phyloP scores from a whole-genome alignment of 2,329 filamentous ascomycete genomes.

The Ophiostoma piceae region DNA sequence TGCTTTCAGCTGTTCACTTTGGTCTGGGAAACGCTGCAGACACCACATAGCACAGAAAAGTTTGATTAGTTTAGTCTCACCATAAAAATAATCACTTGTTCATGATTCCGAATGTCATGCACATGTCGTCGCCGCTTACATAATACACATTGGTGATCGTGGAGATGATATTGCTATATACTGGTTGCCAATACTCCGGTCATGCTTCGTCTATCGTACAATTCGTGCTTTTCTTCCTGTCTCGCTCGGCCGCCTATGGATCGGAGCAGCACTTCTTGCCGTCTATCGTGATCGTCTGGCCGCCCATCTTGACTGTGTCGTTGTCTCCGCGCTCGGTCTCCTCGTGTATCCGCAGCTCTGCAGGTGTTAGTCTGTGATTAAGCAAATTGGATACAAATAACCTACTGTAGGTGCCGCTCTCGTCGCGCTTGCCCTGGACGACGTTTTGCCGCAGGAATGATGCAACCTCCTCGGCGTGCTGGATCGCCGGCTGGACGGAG shows the following conservation, averaged over 20 bases:
- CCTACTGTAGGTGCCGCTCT: constrained; percentile 55
- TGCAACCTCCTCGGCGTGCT: constrained; percentile 78
- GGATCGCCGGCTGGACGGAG: constrained; percentile 59
- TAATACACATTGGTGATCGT: background rate
- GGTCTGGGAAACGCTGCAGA: background rate
- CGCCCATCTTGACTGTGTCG: constrained; percentile 70
- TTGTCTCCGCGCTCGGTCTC: constrained; percentile 91
- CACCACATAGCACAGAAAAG: background rate
- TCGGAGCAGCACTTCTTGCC: constrained; percentile 34
- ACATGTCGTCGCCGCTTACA: background rate
- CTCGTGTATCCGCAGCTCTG: constrained; percentile 83
- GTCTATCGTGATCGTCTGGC: constrained; percentile 32
- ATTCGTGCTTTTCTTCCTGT: background rate
- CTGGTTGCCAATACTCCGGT: background rate
- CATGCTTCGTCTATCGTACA: constrained; percentile 16
- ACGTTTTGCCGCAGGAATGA: constrained; percentile 75
- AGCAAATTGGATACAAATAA: constrained; percentile 23
- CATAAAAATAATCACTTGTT: background rate
- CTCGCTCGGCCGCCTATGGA: constrained; percentile 17
- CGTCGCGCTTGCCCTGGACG: constrained; percentile 67
- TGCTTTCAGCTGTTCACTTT: background rate
- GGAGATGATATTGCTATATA: constrained; percentile 8
- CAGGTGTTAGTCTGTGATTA: background rate
- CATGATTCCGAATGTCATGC: background rate
- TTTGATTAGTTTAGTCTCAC: background rate